A percentile compares a stretch with the other conserved stretches of the same genome.
These are phyloP conservation scores for Gaultheria prostrata DNA, from an alignment of 148 eudicot species.

Conservation along the genomic window DNA sequence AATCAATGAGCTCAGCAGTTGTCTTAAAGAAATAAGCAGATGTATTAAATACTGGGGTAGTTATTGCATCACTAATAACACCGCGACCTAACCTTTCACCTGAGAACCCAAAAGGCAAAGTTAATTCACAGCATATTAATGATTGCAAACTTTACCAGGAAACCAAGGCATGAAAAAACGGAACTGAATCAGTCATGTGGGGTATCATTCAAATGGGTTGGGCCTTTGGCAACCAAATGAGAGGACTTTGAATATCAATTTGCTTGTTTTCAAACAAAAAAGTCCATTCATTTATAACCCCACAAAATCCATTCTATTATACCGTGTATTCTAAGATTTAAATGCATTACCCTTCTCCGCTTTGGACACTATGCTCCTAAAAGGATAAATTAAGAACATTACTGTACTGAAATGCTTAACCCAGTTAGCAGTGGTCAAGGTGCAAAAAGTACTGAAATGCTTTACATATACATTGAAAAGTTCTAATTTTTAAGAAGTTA, in stretches of 20 bases:
- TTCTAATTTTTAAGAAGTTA: neutral
- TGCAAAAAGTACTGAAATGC: neutral
- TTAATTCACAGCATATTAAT: neutral
- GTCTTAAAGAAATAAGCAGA: conserved; percentile 90
- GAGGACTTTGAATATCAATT: neutral
- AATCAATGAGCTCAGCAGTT: conserved; percentile 80
- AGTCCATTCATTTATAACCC: neutral
- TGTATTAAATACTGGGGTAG: conserved; percentile 84
- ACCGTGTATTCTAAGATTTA: neutral
- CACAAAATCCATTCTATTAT: neutral
- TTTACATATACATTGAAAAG: neutral
- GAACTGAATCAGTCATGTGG: neutral
- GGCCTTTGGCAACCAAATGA: neutral
- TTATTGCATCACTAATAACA: conserved; percentile 78
- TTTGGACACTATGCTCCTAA: neutral
- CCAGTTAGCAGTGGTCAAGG: neutral
- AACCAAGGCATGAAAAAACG: neutral
- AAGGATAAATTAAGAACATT: neutral
- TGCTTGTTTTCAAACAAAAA: neutral
- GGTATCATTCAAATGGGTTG: neutral
- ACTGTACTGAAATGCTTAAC: too few species aligned
- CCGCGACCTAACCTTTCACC: conserved; percentile 89
- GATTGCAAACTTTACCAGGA: neutral
- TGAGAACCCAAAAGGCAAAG: conserved; percentile 17
- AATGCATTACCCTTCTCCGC: neutral